Evolutionary conservation across 805 yeast genomes (phyloP), one percentile per base, ranked within the genome.

Genomic region (Monosporozyma solicola): DNA sequence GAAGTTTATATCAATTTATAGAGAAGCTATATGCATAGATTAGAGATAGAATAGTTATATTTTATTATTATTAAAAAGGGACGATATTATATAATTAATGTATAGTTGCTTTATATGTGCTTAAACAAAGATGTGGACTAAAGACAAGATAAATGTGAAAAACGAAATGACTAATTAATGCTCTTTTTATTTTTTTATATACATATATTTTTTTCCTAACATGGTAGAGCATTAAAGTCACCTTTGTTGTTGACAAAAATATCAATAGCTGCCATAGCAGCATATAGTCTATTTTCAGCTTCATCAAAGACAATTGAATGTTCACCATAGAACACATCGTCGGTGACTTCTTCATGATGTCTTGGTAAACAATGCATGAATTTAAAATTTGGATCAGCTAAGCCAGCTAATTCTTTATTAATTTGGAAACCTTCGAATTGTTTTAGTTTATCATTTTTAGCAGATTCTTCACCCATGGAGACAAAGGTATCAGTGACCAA

Each of bases 331-430:
- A 94, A 94, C 1, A 94, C 94, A 47, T 86, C 96, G 68, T 94
- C 99, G 41, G 82, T 79, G 39, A 94, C 99, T 71, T 94, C 99
- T 69, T 91, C 97, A 29, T 81, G 79, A 62, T 94, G 96, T 72
- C 99, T 84, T 58, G 99, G 99, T 60, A 94, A 76, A 71, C 99
- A 94, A 69, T 94, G 99, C 98, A 94, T 91, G 72, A 94, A 94
- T 68, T 82, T 88, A 87, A 92, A 92, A 53, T 77, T 76, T 46
- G 86, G 85, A 46, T 78, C 79, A 5, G 87, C 87, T 13, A 72
- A 64, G 11, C 63, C 52, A 27, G 86, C 79, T 73, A 91, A 74
- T 33, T 82, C 83, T 16, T 74, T 68, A 41, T 89, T 83, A 54
- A 94, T 84, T 73, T 89, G 97, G 77, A 84, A 94, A 1, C 95